Conservation (phyloP, 2,329 filamentous ascomycete genomes). For the Talaromyces atroroseus region DNA sequence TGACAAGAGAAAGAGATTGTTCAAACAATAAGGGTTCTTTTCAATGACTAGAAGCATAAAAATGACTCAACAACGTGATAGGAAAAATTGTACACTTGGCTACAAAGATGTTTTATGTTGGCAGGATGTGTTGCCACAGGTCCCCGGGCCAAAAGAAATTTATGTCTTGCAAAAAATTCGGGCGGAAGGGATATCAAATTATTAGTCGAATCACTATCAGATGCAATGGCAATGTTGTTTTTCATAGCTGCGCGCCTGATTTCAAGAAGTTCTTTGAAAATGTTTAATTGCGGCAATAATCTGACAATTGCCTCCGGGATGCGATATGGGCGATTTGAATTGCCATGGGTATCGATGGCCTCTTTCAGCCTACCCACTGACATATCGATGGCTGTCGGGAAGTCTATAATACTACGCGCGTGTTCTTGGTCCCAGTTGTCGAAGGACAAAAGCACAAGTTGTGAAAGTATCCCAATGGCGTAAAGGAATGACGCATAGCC, state of each 20-base stretch:
- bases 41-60: too few species aligned
- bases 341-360: slow-evolving; percentile 4
- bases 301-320: background rate
- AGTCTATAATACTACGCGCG: slow-evolving; percentile 19
- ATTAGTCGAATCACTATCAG: background rate
- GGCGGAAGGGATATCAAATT: background rate
- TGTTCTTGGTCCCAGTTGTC: slow-evolving; percentile 24
- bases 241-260: background rate
- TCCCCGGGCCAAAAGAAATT: background rate
- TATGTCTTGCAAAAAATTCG: background rate
- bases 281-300: background rate
- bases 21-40: too few species aligned
- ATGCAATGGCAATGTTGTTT: background rate
- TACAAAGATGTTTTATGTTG: too few species aligned
- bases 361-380: slow-evolving; percentile 19
- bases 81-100: too few species aligned
- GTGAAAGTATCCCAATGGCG: slow-evolving; percentile 26
- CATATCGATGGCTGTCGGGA: slow-evolving; percentile 16
- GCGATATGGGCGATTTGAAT: background rate
- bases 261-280: background rate
- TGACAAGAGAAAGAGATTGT: too few species aligned
- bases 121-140: background rate
- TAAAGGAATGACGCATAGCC: slow-evolving; percentile 46
- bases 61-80: too few species aligned
- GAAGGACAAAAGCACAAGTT: slow-evolving; percentile 19